These are phyloP conservation scores for Brassica carinata DNA, from an alignment of 345 rosid genomes.

Conservation along the genomic window DNA sequence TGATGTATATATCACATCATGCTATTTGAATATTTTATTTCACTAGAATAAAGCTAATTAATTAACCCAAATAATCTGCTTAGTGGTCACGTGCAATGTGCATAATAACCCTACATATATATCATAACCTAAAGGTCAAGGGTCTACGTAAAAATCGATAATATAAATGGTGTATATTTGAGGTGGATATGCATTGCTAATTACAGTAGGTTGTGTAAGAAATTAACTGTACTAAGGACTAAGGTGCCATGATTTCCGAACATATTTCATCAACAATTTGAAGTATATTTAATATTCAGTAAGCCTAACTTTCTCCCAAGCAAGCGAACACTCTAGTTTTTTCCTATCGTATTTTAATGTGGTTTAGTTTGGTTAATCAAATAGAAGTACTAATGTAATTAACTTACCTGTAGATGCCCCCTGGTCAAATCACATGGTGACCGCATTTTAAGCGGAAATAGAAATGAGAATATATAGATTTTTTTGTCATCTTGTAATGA, in stretches of 20 bases:
- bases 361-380: neutral
- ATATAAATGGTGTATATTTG: neutral
- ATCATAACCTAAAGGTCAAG: conserved; percentile 36
- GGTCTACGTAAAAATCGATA: conserved; percentile 21
- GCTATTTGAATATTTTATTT: conserved; percentile 23
- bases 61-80: conserved; percentile 18
- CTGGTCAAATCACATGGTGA: conserved; percentile 37
- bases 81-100: conserved; percentile 46
- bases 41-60: conserved; percentile 27
- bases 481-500: conserved; percentile 36
- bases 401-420: neutral
- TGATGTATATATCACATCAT: conserved; percentile 41
- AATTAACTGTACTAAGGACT: conserved; percentile 1
- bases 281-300: neutral
- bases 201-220: neutral
- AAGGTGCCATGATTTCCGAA: neutral
- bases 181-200: conserved; percentile 13
- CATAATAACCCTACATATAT: conserved; percentile 36
- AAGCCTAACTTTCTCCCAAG: neutral
- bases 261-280: neutral
- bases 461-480: conserved; percentile 23
- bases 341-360: neutral
- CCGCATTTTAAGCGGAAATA: conserved; percentile 37
- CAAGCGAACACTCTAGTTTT: neutral
- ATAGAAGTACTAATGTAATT: neutral